Evolutionary conservation across 2,329 filamentous ascomycete genomes (phyloP), one percentile per base, ranked within the genome.

Genomic region (Sporothrix brunneoviolacea): DNA sequence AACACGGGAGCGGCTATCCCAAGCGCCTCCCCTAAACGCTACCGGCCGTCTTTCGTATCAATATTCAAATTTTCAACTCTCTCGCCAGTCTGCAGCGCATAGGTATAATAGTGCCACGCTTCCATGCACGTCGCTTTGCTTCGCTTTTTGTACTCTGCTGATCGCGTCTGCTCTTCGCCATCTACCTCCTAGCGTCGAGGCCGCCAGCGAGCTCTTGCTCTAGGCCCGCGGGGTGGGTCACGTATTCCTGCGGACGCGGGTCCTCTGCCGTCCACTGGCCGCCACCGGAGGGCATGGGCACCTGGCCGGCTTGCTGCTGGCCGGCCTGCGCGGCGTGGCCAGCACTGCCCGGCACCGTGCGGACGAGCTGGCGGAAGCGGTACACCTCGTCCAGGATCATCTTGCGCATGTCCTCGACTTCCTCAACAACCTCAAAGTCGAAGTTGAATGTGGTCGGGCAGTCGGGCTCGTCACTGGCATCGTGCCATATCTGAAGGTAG

Each of bases 401-500:
- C 69, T 84, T 84, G 65, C 93, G 88, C 91, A 98, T 97, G 60
- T 96, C 88, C 19, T 76, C 79, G 18, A 98, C 90, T 39, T 97
- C 93, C 48, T 98, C 91, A 35, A 96, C 82, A n/a, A 95, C 84
- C 68, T 98, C 93, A 64, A 98, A 98, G 66, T 91, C 86, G 73
- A 98, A 98, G 75, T 98, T 91, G 71, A 98, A 98, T 16, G 89
- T 91, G 15, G 86, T 88, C 0, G 91, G 91, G 73, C 91, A 97
- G 57, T 84, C 81, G 18, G 93, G 93, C 74, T 98, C 93, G 70
- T 98, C 93, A 4, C 87, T 91, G 47, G 91, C 88, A 61, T 98
- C 93, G 73, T 98, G 93, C 93, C 93, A 97, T 72, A 98, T 96
- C 64, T 91, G 82, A 50, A 98, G 79, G 71, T 98, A 98, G 30